Evolutionary conservation across 73 alveolate species (phyloP).

Genomic region (Paraurostyla sp.): DNA sequence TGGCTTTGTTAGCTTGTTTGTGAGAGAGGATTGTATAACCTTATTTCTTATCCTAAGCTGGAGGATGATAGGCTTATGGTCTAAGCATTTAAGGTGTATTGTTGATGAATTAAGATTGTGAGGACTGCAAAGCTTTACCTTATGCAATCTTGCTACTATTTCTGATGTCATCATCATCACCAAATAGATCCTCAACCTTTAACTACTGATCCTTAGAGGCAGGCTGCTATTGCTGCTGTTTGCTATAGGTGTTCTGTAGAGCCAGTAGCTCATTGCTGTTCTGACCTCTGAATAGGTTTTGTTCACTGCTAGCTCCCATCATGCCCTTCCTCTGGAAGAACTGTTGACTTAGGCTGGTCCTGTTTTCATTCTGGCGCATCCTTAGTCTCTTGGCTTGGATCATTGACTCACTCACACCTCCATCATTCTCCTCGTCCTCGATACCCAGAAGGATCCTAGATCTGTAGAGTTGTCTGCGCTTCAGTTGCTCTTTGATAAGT

Average conservation of each 20-base stretch:
- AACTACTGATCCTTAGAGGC: no score
- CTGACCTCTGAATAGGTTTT: neutral
- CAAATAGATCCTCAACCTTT: slow-evolving; percentile 37
- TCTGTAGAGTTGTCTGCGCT: slow-evolving; percentile 3
- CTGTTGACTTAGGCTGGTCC: slow-evolving; percentile 45
- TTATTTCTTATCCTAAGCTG: neutral
- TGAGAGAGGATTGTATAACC: neutral
- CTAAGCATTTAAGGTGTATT: neutral
- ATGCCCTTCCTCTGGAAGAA: slow-evolving; percentile 48
- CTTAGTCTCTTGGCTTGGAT: neutral
- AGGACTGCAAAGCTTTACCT: neutral
- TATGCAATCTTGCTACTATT: neutral
- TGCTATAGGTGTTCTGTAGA: neutral
- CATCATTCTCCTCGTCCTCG: slow-evolving; percentile 44
- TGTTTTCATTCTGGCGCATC: slow-evolving; percentile 30
- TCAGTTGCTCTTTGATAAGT: slow-evolving; percentile 18
- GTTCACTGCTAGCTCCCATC: slow-evolving; percentile 5
- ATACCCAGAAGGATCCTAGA: slow-evolving; percentile 33
- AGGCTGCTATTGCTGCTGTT: neutral
- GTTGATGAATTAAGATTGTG: slow-evolving; percentile 13
- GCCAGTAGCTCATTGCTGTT: neutral
- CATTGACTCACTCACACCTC: neutral
- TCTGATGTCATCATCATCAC: neutral
- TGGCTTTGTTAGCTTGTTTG: no score
- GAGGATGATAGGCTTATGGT: neutral